Base-by-base conservation (phyloP, 768 basidiomycete species). In the Mycena haematopus region DNA sequence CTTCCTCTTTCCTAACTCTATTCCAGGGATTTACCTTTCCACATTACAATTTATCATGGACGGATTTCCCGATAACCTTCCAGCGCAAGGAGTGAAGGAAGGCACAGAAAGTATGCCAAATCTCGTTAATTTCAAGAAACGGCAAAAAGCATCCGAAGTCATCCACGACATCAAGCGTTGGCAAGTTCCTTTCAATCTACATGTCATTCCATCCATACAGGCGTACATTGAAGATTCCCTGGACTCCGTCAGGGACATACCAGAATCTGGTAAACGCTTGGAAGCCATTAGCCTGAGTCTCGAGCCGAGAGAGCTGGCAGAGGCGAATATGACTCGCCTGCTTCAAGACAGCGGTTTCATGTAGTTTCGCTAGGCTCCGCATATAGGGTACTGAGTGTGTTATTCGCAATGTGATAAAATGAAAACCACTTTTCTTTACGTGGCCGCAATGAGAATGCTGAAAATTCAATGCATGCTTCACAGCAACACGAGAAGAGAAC, bases 11-110 rank as follows among this genome's bases (percentile, higher is more conserved):
- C 17, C 33, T 62, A n/a, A 68, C 19, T 44, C 8, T 13, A n/a
- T 17, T 10, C 0, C 68, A 97, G 96, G 96, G 69, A 92, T 98
- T 56, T 98, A 96, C 79, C 85, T 99, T 31, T 95, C 96, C 6
- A 93, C 91, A 8, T 80, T 98, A 63, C 95, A 95, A 17, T 98
- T 98, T 76, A 95, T 97, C 72, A 94, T 96, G 76, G 97, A 98
- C 68, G 97, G 96, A 13, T 93, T 93, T 71, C 89, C 90, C 52
- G 93, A 99, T 78, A 86, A 82, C 67, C 80, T 97, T 9, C 83
- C 84, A 17, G 40, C 38, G 5, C 15, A 31, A 40, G 51, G 33
- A 24, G 62, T 22, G 3, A 14, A 35, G 8, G 62, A 50, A 9
- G 24, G 33, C 29, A 9, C 44, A 45, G 44, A 11, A 24, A 22